These are phyloP conservation scores for Flaveria floridana DNA, from an alignment of 140 eudicot species.

Conservation along the genomic window DNA sequence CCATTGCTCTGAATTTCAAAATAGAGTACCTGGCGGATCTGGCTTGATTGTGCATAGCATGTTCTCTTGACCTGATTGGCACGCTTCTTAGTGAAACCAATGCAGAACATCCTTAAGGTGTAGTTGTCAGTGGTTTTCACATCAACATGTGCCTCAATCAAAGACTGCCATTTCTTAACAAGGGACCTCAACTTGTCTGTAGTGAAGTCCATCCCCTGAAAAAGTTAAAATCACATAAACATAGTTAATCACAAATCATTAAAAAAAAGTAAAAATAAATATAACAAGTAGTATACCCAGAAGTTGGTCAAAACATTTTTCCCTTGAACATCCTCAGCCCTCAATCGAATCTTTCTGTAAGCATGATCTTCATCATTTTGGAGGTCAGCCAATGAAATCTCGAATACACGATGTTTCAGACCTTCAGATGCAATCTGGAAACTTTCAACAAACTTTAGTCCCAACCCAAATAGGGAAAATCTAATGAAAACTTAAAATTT, in stretches of 20 bases:
- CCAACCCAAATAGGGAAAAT: background rate
- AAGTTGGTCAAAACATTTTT: conserved; percentile 76
- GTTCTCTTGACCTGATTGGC: too few species aligned
- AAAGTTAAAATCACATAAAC: background rate
- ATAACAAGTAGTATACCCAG: conserved; percentile 40
- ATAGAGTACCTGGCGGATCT: too few species aligned
- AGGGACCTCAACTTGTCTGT: background rate
- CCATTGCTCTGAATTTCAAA: too few species aligned
- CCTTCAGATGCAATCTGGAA: conserved; percentile 84
- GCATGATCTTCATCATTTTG: conserved; percentile 64
- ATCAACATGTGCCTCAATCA: background rate
- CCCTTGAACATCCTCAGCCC: conserved; percentile 88
- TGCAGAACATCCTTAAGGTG: too few species aligned
- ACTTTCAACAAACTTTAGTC: background rate
- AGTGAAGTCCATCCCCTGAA: conserved; percentile 80
- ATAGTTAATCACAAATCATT: too few species aligned
- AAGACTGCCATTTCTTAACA: background rate
- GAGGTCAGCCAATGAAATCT: conserved; percentile 71
- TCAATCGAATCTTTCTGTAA: conserved; percentile 74
- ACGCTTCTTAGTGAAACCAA: too few species aligned
- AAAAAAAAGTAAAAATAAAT: too few species aligned
- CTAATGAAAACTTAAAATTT: too few species aligned
- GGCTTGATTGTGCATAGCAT: too few species aligned
- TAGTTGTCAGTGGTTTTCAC: background rate
- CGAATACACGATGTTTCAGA: conserved; percentile 74